A percentile compares a stretch with the other conserved stretches of the same genome.
These are phyloP conservation scores for Jamesozyma lodderae DNA, from an alignment of 805 yeast species.

Conservation along the genomic window DNA sequence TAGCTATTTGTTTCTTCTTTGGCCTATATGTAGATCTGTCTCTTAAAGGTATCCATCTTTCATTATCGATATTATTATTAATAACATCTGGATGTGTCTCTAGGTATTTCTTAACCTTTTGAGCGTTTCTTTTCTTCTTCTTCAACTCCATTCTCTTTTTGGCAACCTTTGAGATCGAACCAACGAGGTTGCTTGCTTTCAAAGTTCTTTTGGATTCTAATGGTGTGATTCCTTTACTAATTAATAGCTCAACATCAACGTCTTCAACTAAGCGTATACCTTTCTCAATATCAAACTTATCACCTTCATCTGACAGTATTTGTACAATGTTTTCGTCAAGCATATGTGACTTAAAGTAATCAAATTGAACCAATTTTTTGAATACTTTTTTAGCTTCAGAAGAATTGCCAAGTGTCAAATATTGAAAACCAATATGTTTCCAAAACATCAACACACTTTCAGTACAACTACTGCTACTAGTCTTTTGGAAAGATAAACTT, in stretches of 20 bases:
- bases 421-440: slow-evolving; percentile 25
- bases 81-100: slow-evolving; percentile 17
- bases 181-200: slow-evolving; percentile 9
- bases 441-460: slow-evolving; percentile 15
- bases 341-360: not conserved
- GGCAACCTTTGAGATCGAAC: slow-evolving; percentile 8
- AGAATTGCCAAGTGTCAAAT: slow-evolving; percentile 14
- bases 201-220: slow-evolving; percentile 10
- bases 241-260: slow-evolving; percentile 19
- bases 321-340: slow-evolving; percentile 2
- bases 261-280: slow-evolving; percentile 14
- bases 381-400: slow-evolving; percentile 13
- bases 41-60: slow-evolving; percentile 86
- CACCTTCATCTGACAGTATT: slow-evolving; percentile 5
- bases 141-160: slow-evolving; percentile 27
- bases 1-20: slow-evolving; percentile 44
- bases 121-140: slow-evolving; percentile 14
- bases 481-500: not conserved
- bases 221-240: slow-evolving; percentile 14
- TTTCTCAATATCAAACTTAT: slow-evolving; percentile 7
- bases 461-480: slow-evolving; percentile 1
- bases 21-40: slow-evolving; percentile 81
- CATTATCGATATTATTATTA: slow-evolving; percentile 42
- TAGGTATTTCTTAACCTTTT: slow-evolving; percentile 18
- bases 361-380: slow-evolving; percentile 4